Evolutionary conservation across 441 rosid genomes (phyloP).

Genomic region (Gossypium davidsonii): DNA sequence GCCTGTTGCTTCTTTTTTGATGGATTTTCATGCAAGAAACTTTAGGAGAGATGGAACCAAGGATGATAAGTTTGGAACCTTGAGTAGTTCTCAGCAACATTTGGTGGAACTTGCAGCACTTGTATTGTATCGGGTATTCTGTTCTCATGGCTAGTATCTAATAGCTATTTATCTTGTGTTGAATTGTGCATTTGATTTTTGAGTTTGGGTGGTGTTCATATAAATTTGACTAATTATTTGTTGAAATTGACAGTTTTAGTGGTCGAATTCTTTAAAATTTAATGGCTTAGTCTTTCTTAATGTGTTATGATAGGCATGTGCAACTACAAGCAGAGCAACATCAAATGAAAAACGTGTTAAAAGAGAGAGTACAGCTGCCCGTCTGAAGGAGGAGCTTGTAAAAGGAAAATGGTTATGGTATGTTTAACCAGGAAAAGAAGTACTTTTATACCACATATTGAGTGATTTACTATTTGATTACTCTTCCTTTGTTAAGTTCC

Average conservation of each 20-base stretch:
- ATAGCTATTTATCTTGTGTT: neutral
- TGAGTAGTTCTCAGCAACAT: constrained; percentile 56
- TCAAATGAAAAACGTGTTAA: constrained; percentile 55
- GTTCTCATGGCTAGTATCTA: neutral
- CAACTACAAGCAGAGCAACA: constrained; percentile 36
- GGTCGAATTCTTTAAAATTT: neutral
- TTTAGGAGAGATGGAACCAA: constrained; percentile 69
- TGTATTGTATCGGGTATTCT: constrained; percentile 63
- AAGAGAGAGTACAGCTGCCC: constrained; percentile 53
- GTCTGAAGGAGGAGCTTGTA: constrained; percentile 64
- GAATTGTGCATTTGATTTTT: constrained; percentile 4
- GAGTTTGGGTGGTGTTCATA: constrained; percentile 3
- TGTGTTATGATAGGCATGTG: constrained; percentile 48
- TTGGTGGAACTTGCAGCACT: constrained; percentile 82
- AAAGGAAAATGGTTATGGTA: constrained; percentile 97
- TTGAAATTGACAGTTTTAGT: constrained; percentile 4
- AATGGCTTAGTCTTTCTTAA: constrained; percentile 5
- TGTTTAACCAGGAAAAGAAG: constrained; percentile 17
- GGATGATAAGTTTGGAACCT: constrained; percentile 69
- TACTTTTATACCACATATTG: neutral
- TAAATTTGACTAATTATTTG: neutral
- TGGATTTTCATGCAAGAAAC: constrained; percentile 15
- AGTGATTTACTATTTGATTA: neutral
- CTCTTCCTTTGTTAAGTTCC: neutral
- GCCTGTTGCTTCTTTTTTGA: constrained; percentile 15